These are phyloP conservation scores for Russula emetica DNA, from an alignment of 768 basidiomycete species.

Conservation along the genomic window DNA sequence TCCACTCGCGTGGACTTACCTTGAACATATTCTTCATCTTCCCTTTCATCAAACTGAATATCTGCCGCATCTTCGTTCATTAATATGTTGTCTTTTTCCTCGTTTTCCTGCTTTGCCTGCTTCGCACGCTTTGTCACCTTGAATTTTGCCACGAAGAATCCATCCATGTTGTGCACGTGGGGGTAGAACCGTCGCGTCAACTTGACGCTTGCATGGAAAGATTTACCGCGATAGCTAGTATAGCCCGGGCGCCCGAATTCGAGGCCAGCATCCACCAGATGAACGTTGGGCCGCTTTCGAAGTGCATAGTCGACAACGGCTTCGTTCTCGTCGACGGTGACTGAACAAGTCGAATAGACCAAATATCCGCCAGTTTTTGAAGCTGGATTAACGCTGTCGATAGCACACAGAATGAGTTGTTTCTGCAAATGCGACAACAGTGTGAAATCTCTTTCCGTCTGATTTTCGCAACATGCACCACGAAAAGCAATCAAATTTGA, in stretches of 20 bases:
- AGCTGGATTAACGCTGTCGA: constrained; percentile 88
- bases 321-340: constrained; percentile 98
- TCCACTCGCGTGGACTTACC: constrained; percentile 46
- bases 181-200: constrained; percentile 90
- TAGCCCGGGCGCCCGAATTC: constrained; percentile 93
- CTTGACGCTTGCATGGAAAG: constrained; percentile 70
- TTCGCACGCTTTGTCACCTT: constrained; percentile 82
- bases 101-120: constrained; percentile 35
- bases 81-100: constrained; percentile 28
- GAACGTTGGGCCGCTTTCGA: constrained; percentile 87
- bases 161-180: constrained; percentile 99
- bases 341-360: constrained; percentile 98
- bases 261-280: constrained; percentile 87
- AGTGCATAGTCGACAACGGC: constrained; percentile 97
- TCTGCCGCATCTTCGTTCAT: constrained; percentile 32
- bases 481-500: neutral
- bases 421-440: constrained; percentile 97
- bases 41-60: constrained; percentile 35
- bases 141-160: constrained; percentile 98
- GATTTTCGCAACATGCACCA: constrained; percentile 4
- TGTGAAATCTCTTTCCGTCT: constrained; percentile 94
- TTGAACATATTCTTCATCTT: constrained; percentile 62
- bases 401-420: constrained; percentile 95
- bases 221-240: constrained; percentile 86
- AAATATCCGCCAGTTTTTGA: constrained; percentile 90